Evolutionary conservation across 345 rosid genomes (phyloP), one percentile per base, ranked within the genome.

Genomic region (Jatropha curcas): DNA sequence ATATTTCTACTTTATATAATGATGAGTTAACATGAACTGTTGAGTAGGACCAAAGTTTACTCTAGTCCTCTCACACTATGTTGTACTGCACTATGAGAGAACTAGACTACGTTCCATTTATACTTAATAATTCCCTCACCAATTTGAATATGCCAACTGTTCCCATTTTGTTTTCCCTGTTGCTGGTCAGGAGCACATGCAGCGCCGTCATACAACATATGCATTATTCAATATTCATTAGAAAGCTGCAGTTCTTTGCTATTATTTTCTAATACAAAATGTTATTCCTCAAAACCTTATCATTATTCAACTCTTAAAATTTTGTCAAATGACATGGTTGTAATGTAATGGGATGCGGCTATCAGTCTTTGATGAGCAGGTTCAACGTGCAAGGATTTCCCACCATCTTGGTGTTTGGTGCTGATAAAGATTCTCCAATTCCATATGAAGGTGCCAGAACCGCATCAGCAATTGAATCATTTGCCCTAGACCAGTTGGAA

Each of bases 381-480:
- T 94, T 85, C 87, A 90, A 86, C 6, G 96, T 94, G 57, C 90
- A 92, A 94, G 97, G 97, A 60, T 94, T 90, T 73, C 98, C 98
- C 55, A 92, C 98, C 53, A 94, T 94, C 84, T 79, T 94, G 83
- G 90, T 94, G 53, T 94, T 94, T 81, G 97, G 97, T 67, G 84
- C 93, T 30, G 97, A 92, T 74, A 94, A 94, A 85, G 93, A 88
- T 70, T 86, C 79, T 68, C 97, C 97, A 69, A 53, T 79, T 39
- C 91, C 95, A 34, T 94, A 89, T 24, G 97, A 92, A 70, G 97
- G 98, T 74, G 95, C 92, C 73, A 88, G 97, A 83, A 89, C 92
- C 73, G 98, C 97, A 33, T 80, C 91, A 33, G 96, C 90, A 10
- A 92, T 94, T 45, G 98, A 89, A 74, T 94, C 97, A 61, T 92